Conservation (phyloP, 257 asterid genomes). For the Scutellaria galericulata region DNA sequence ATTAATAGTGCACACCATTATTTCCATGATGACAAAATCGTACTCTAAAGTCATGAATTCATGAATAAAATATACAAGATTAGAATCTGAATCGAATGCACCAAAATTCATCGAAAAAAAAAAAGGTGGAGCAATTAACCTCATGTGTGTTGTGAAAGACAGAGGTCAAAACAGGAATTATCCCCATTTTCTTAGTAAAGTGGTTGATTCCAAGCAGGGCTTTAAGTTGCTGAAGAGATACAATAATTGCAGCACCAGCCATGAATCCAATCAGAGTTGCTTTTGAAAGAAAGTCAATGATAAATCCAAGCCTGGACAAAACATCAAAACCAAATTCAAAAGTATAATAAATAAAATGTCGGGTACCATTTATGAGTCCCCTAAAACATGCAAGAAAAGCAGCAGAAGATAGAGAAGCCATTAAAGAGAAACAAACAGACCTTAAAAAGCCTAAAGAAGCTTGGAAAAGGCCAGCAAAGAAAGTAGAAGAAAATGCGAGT, state of each 20-base stretch:
- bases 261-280: constrained; percentile 78
- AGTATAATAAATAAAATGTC: not conserved
- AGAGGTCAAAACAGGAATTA: constrained; percentile 66
- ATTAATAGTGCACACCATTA: too few species aligned
- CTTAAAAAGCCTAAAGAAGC: constrained; percentile 71
- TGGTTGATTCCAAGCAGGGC: constrained; percentile 67
- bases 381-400: not conserved
- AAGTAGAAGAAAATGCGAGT: constrained; percentile 69
- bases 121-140: not conserved
- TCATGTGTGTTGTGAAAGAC: constrained; percentile 60
- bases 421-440: constrained; percentile 31
- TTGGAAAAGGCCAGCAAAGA: constrained; percentile 81
- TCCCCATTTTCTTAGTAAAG: constrained; percentile 70
- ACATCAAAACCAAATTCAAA: too few species aligned
- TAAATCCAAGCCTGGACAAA: constrained; percentile 62
- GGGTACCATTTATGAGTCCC: not conserved
- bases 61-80: not conserved
- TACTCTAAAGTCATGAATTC: too few species aligned
- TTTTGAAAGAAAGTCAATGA: constrained; percentile 72
- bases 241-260: constrained; percentile 88
- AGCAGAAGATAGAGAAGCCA: not conserved
- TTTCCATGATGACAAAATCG: too few species aligned
- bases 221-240: constrained; percentile 78
- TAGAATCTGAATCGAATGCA: not conserved
- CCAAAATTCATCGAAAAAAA: too few species aligned